phyloP scores from a whole-genome alignment of 2,329 filamentous ascomycete genomes.

The Ophiosphaerella herpotricha region DNA sequence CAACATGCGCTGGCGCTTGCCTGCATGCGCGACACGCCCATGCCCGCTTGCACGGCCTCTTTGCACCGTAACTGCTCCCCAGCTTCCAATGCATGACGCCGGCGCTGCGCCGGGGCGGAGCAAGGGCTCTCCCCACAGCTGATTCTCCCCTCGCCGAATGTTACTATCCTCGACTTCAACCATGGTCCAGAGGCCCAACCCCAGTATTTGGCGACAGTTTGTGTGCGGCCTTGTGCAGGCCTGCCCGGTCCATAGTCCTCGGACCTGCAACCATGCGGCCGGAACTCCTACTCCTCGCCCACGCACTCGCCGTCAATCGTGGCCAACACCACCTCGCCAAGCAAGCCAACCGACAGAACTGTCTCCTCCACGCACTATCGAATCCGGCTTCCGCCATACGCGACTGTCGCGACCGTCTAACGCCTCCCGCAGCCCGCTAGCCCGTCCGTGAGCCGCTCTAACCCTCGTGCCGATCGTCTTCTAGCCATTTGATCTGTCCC shows the following conservation, averaged over 20 bases:
- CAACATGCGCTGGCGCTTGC: conserved; percentile 14
- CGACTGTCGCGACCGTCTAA: not conserved
- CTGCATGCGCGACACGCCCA: conserved; percentile 8
- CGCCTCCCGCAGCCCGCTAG: no score
- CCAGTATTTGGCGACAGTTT: not conserved
- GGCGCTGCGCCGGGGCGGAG: conserved; percentile 5
- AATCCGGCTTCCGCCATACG: not conserved
- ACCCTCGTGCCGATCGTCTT: not conserved
- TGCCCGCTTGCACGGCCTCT: not conserved
- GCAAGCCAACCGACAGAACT: no score
- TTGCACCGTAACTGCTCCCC: not conserved
- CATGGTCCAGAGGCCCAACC: not conserved
- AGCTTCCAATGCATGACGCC: conserved; percentile 6
- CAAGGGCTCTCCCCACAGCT: conserved; percentile 1
- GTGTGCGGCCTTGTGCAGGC: not conserved
- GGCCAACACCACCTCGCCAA: no score
- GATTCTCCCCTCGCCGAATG: not conserved
- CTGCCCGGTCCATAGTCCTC: not conserved
- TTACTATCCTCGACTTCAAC: not conserved
- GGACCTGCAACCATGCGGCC: not conserved
- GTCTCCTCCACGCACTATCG: no score
- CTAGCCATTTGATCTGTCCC: not conserved
- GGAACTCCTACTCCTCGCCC: no score
- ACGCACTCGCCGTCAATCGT: no score
- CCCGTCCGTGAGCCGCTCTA: not conserved